Conservation (phyloP, 108 stramenopile species). For the Schizochytrium sp. region DNA sequence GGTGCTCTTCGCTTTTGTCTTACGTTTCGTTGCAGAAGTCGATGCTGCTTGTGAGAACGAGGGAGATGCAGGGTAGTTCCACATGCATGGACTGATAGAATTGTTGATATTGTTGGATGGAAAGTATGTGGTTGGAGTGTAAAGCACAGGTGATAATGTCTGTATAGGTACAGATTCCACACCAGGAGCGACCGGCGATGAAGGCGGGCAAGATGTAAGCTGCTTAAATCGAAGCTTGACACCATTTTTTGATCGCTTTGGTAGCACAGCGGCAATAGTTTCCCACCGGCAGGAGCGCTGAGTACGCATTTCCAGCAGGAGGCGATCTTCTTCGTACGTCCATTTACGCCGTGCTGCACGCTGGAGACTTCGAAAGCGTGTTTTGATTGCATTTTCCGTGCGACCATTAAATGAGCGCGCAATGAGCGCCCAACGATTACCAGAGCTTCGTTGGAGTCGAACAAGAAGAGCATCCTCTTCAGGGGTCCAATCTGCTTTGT, state of each 20-base stretch:
- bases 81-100: too few relatives aligned
- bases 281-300: conserved; percentile 24
- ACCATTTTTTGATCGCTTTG: conserved; percentile 43
- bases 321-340: conserved; percentile 6
- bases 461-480: conserved; percentile 59
- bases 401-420: conserved; percentile 61
- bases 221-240: conserved; percentile 30
- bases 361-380: conserved; percentile 62
- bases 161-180: too few relatives aligned
- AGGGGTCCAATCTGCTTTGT: conserved; percentile 43
- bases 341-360: conserved; percentile 10
- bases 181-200: too few relatives aligned
- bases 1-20: too few relatives aligned
- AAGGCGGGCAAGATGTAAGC: not conserved
- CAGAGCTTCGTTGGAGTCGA: conserved; percentile 63
- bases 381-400: conserved; percentile 70
- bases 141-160: too few relatives aligned
- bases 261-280: conserved; percentile 5
- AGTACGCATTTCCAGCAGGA: conserved; percentile 13
- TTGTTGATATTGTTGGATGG: too few relatives aligned
- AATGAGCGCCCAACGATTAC: conserved; percentile 78
- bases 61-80: too few relatives aligned
- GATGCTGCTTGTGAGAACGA: too few relatives aligned
- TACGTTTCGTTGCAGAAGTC: too few relatives aligned
- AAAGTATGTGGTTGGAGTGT: too few relatives aligned